A percentile compares a stretch with the other conserved stretches of the same genome.
Evolutionary conservation across 176 grass and related monocot genomes (phyloP).

Genomic region (Bromus sterilis): DNA sequence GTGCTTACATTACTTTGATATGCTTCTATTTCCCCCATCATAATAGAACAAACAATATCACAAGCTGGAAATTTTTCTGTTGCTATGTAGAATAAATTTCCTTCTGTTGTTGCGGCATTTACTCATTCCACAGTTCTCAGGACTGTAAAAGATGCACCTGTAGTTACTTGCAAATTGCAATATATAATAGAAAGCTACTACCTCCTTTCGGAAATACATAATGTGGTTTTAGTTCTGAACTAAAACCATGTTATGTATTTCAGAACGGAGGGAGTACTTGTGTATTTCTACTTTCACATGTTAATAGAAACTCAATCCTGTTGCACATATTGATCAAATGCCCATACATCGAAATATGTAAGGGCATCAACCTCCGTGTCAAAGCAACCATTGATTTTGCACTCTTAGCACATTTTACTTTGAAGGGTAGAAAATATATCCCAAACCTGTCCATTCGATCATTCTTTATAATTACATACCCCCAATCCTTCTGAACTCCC

Average conservation of each 20-base stretch:
- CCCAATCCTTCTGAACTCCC: not conserved
- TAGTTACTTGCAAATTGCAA: no score
- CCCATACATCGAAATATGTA: not conserved
- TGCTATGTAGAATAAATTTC: not conserved
- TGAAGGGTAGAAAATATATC: not conserved
- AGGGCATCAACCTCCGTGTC: not conserved
- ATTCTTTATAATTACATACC: not conserved
- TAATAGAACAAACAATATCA: not conserved
- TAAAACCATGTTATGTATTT: no score
- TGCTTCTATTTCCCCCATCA: not conserved
- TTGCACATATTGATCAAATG: not conserved
- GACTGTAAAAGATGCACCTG: not conserved
- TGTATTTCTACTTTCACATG: not conserved
- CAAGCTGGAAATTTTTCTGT: not conserved
- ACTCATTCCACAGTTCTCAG: not conserved
- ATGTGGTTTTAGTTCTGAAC: no score
- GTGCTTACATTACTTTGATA: not conserved
- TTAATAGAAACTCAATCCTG: not conserved
- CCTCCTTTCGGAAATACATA: no score
- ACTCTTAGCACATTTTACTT: not conserved
- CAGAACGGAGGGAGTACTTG: no score
- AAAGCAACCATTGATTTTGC: not conserved
- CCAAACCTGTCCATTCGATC: not conserved
- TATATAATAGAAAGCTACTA: no score
- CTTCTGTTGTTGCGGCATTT: not conserved